Percentiles rank a stretch among this genome's conserved stretches.
Evolutionary conservation across 345 rosid species (phyloP).

Genomic region (Lenwebbia sp.): DNA sequence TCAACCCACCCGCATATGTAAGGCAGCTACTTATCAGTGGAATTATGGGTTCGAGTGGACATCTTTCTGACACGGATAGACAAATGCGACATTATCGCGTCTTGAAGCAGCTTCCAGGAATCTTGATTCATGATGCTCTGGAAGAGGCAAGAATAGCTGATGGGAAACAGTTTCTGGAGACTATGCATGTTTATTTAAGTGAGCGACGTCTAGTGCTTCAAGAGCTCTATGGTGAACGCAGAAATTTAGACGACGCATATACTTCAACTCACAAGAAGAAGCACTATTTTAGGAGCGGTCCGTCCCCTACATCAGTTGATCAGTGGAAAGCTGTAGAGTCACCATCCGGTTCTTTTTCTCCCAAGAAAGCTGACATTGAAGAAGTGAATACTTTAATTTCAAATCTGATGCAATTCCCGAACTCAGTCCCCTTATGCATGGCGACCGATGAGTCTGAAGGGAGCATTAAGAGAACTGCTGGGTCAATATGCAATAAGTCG

Average conservation of each 20-base stretch:
- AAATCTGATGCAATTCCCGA: slow-evolving; percentile 58
- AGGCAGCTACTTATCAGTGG: slow-evolving; percentile 92
- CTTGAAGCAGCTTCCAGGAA: slow-evolving; percentile 78
- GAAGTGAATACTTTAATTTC: slow-evolving; percentile 66
- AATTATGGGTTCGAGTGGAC: slow-evolving; percentile 46
- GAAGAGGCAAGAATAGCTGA: slow-evolving; percentile 59
- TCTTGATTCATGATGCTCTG: slow-evolving; percentile 44
- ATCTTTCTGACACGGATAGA: slow-evolving; percentile 36
- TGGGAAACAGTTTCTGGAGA: slow-evolving; percentile 51
- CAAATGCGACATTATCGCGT: slow-evolving; percentile 67
- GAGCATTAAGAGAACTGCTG: slow-evolving; percentile 51
- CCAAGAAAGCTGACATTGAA: slow-evolving; percentile 32
- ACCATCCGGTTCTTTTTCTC: slow-evolving; percentile 16
- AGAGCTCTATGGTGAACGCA: slow-evolving; percentile 28
- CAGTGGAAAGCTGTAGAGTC: slow-evolving; percentile 25
- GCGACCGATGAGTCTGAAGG: slow-evolving; percentile 56
- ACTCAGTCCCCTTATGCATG: slow-evolving; percentile 25
- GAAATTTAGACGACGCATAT: slow-evolving; percentile 8
- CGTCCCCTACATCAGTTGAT: slow-evolving; percentile 23
- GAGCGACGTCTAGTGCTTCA: slow-evolving; percentile 76
- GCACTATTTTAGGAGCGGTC: slow-evolving; percentile 14
- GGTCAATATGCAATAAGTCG: slow-evolving; percentile 32
- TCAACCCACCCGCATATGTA: slow-evolving; percentile 82
- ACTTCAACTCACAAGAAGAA: slow-evolving; percentile 26
- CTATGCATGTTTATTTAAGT: slow-evolving; percentile 57